Evolutionary conservation across 2,329 filamentous ascomycete species (phyloP).

Genomic region (Pseudocercospora eumusae): DNA sequence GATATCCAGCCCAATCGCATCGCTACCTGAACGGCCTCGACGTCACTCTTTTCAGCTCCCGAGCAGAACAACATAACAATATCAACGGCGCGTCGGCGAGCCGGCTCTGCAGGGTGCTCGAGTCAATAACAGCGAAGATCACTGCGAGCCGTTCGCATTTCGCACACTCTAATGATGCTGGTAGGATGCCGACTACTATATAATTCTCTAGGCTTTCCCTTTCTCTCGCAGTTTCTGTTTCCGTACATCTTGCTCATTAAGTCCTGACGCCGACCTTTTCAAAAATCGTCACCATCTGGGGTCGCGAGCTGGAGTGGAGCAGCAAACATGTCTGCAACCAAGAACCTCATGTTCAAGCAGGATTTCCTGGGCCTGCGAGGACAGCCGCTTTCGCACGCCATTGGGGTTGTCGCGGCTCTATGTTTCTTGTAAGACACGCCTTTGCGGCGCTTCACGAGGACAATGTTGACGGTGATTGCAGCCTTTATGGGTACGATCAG

Average conservation of each 20-base stretch:
- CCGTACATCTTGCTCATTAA: slow-evolving; percentile 2
- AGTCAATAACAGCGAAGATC: slow-evolving; percentile 6
- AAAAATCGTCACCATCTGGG: neutral
- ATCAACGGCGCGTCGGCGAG: neutral
- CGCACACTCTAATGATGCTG: neutral
- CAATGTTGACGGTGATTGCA: neutral
- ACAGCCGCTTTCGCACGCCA: slow-evolving; percentile 22
- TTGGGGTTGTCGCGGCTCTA: slow-evolving; percentile 24
- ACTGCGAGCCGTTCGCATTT: neutral
- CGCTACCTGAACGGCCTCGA: neutral
- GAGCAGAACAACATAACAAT: neutral
- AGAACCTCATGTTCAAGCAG: slow-evolving; percentile 17
- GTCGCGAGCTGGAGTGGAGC: neutral
- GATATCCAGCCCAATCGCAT: slow-evolving; percentile 1
- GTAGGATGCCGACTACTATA: neutral
- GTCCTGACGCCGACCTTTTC: neutral
- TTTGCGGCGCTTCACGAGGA: neutral
- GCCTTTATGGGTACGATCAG: slow-evolving; percentile 23
- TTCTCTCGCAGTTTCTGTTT: neutral
- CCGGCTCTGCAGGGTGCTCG: neutral
- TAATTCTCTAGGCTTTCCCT: neutral
- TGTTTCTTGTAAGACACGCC: slow-evolving; percentile 18
- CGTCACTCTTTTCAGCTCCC: slow-evolving; percentile 4
- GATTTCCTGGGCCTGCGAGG: slow-evolving; percentile 26
- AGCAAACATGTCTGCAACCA: neutral